These are phyloP conservation scores for Bruguiera gymnorhiza DNA, from an alignment of 345 rosid species.

Conservation along the genomic window DNA sequence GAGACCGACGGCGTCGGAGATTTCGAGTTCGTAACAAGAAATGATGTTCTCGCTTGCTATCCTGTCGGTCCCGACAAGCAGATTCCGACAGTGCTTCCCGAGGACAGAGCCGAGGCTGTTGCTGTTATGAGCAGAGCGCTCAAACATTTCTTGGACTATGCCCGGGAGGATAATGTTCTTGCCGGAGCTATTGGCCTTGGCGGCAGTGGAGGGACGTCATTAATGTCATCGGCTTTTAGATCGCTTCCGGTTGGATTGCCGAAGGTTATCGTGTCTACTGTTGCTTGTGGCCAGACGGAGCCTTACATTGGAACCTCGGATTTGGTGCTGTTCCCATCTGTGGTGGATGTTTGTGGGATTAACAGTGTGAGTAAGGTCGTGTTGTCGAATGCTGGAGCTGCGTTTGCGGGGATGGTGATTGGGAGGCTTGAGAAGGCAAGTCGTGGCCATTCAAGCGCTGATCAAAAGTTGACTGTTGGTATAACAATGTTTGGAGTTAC, in stretches of 20 bases:
- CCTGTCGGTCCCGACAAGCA: conserved; percentile 22
- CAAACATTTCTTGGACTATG: conserved; percentile 43
- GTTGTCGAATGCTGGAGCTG: conserved; percentile 80
- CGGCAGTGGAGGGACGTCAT: conserved; percentile 89
- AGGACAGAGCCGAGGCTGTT: conserved; percentile 74
- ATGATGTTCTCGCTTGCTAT: conserved; percentile 48
- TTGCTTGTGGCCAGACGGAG: conserved; percentile 80
- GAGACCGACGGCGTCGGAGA: conserved; percentile 36
- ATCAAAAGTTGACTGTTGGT: conserved; percentile 56
- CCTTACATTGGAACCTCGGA: conserved; percentile 85
- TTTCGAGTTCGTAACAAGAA: conserved; percentile 48
- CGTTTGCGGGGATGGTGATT: conserved; percentile 87
- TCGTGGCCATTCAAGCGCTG: conserved; percentile 7
- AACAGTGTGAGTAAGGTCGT: conserved; percentile 80
- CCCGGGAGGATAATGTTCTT: conserved; percentile 36
- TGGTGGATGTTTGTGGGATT: conserved; percentile 88
- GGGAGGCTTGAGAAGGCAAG: conserved; percentile 41
- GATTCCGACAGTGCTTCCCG: conserved; percentile 34
- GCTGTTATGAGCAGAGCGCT: conserved; percentile 65
- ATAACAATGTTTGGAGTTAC: conserved; percentile 96
- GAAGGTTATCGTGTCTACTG: conserved; percentile 82
- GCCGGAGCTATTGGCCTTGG: conserved; percentile 80
- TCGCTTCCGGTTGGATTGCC: conserved; percentile 76
- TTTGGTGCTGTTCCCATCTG: conserved; percentile 71
- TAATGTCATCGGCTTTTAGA: conserved; percentile 64